A percentile compares a stretch with the other conserved stretches of the same genome.
Evolutionary conservation across 768 basidiomycete species (phyloP).

Genomic region (Gyrodon lividus): DNA sequence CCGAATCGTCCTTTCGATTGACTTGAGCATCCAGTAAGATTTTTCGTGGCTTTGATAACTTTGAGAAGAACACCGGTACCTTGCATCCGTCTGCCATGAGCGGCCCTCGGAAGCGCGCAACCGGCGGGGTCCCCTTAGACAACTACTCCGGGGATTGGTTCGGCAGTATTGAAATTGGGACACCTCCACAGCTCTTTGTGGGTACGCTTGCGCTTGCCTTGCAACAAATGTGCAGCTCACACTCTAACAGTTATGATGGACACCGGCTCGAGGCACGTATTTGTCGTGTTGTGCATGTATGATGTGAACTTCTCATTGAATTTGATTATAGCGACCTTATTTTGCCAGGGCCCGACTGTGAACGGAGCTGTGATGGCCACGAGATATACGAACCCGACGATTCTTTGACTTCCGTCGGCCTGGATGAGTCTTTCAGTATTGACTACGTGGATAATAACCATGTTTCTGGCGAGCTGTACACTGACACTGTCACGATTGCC

Average conservation of each 20-base stretch:
- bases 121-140: not conserved
- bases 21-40: not conserved
- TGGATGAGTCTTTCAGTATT: too few species aligned
- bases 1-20: not conserved
- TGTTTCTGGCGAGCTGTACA: too few species aligned
- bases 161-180: conserved; percentile 11
- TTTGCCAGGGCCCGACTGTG: too few species aligned
- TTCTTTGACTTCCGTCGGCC: too few species aligned
- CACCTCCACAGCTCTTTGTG: not conserved
- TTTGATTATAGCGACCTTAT: too few species aligned
- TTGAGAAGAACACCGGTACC: conserved; percentile 2
- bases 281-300: too few species aligned
- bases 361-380: too few species aligned
- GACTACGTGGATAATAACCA: too few species aligned
- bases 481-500: too few species aligned
- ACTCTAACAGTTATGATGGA: conserved; percentile 22
- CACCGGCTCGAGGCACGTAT: conserved; percentile 23
- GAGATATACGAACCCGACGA: too few species aligned
- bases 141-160: conserved; percentile 3
- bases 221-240: not conserved
- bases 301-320: too few species aligned
- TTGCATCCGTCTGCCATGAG: not conserved
- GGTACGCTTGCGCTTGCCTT: not conserved
- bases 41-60: too few species aligned
- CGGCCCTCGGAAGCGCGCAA: not conserved